These are phyloP conservation scores for carrot (Daucus carota) DNA, from an alignment of 129 eudicot genomes.

Conservation along the genomic window DNA sequence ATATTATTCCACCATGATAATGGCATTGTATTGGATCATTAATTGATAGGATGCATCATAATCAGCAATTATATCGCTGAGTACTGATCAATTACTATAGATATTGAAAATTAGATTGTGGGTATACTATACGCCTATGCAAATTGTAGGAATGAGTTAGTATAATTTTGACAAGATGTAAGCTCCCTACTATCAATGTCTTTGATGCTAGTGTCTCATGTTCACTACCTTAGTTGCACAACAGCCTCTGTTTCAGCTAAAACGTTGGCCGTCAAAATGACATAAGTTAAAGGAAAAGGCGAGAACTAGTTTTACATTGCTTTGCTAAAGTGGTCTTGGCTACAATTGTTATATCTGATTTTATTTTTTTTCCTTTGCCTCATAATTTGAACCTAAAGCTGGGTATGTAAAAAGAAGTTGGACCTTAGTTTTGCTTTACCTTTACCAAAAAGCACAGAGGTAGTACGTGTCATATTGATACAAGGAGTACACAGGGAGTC, in stretches of 20 bases:
- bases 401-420: neutral
- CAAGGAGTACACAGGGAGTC: neutral
- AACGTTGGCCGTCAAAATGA: neutral
- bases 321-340: neutral
- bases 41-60: no score
- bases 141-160: neutral
- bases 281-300: neutral
- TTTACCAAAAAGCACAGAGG: neutral
- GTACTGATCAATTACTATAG: no score
- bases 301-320: neutral
- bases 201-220: neutral
- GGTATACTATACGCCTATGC: no score
- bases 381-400: neutral
- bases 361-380: neutral
- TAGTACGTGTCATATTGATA: neutral
- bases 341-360: neutral
- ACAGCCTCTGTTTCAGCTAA: neutral
- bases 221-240: neutral
- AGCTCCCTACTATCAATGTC: neutral
- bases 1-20: no score
- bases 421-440: neutral
- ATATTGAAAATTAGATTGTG: no score
- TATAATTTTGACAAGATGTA: neutral
- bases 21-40: no score
- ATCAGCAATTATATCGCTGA: no score